Conservation (phyloP, 202 grass and related monocot species). For the Brachypodium distachyon region DNA sequence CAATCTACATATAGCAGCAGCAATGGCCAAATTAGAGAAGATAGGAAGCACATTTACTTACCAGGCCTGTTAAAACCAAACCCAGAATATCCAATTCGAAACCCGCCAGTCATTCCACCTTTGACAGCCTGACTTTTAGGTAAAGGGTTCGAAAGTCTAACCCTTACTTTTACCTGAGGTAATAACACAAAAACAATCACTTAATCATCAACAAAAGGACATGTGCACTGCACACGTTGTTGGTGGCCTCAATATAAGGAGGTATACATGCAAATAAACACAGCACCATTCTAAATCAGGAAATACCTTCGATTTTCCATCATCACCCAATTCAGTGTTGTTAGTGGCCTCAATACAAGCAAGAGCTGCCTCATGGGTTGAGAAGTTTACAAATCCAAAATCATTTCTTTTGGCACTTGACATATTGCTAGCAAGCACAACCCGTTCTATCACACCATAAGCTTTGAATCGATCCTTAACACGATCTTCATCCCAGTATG, state of each 20-base stretch:
- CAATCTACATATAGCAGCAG: not conserved
- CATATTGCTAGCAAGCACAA: conserved; percentile 57
- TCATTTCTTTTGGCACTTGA: conserved; percentile 53
- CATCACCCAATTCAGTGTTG: conserved; percentile 32
- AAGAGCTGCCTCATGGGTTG: conserved; percentile 37
- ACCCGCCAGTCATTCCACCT: conserved; percentile 47
- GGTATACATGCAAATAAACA: not conserved
- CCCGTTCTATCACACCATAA: conserved; percentile 43
- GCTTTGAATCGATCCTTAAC: conserved; percentile 40
- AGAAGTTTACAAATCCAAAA: conserved; percentile 59
- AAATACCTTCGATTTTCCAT: conserved; percentile 43
- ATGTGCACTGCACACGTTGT: not conserved
- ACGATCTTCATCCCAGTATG: conserved; percentile 51
- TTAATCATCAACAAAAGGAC: not conserved
- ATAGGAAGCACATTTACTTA: conserved; percentile 9
- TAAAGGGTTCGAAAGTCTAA: conserved; percentile 50
- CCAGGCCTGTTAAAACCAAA: conserved; percentile 34
- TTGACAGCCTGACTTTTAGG: conserved; percentile 52
- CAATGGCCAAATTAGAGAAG: not conserved
- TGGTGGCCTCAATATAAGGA: not conserved
- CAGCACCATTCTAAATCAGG: not conserved
- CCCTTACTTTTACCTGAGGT: conserved; percentile 39
- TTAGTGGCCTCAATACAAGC: conserved; percentile 43
- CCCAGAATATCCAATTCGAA: conserved; percentile 39
- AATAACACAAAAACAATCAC: not conserved